These are phyloP conservation scores for Citrus australasica DNA, from an alignment of 345 rosid genomes.

Conservation along the genomic window DNA sequence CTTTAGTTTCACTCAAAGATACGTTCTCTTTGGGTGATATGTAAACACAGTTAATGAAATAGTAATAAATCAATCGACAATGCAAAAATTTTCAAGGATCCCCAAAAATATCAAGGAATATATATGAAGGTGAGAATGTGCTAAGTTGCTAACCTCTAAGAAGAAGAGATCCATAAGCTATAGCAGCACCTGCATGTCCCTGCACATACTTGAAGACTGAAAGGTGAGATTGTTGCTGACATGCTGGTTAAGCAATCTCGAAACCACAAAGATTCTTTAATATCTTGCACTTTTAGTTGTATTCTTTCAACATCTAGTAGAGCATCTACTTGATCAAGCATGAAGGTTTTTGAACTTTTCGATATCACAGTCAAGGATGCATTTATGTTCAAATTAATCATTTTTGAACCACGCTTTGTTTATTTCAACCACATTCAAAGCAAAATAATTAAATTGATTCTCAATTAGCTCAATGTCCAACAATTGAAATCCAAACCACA, in stretches of 20 bases:
- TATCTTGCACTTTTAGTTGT: neutral
- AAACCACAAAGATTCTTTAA: neutral
- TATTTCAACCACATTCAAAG: neutral
- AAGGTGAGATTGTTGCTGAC: neutral
- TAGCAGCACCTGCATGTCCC: slow-evolving; percentile 94
- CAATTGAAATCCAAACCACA: neutral
- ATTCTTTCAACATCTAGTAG: neutral
- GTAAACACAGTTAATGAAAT: neutral
- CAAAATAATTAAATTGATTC: neutral
- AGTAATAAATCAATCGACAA: neutral
- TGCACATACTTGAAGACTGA: slow-evolving; percentile 28
- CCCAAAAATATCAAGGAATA: neutral
- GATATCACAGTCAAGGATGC: neutral
- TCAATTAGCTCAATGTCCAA: neutral
- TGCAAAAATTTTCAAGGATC: neutral
- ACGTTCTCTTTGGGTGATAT: neutral
- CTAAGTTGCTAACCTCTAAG: slow-evolving; percentile 56
- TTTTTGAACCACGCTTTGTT: neutral
- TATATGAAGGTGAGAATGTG: neutral
- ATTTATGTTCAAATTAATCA: neutral
- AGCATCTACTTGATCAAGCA: neutral
- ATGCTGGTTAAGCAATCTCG: neutral
- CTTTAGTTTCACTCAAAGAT: neutral
- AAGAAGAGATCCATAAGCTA: slow-evolving; percentile 88
- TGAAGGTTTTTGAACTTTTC: neutral